Evolutionary conservation across 352 stramenopile species (phyloP), one percentile per base, ranked within the genome.

Genomic region (Phytophthora sp.): DNA sequence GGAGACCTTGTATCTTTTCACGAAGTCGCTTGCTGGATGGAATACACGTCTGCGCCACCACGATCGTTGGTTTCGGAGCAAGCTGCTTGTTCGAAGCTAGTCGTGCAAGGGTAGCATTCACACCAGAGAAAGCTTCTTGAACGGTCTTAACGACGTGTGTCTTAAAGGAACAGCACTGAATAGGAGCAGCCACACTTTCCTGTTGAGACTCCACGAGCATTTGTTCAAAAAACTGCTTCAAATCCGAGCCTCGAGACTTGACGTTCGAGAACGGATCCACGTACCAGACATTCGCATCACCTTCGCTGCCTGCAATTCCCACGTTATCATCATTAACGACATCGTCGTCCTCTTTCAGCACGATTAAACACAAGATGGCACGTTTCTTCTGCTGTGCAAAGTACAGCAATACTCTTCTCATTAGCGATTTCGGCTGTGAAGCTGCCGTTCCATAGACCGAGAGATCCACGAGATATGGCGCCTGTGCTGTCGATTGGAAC

Each of bases 61-160:
- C 80, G 26, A 99, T 89, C 1, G 96, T 92, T 29, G 86, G 79
- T 35, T 79, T 82, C 2, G 82, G 53, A 8, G 65, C 61, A 23
- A 82, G 68, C 12, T 88, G 90, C 56, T 96, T 97, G 53, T 94
- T 90, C 30, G 94, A 95, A 16, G 83, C 65, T 44, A 98, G 79
- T 0, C 74, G 73, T 11, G 86, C 89, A 12, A 99, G 74, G 5
- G 86, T 77, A 12, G 91, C 85, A 73, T 98, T 98, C 3, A 94
- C 90, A 4, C 76, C 82, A 5, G 80, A 73, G 61, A 98, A 96
- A 7, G 92, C 96, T 20, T 88, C 79, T 7, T 82, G 77, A 38
- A 89, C 73, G 12, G 79, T 87, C 63, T 90, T 84, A 4, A 98
- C 88, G 16, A 98, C 80, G n/a, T 79, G 74, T 0, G 80, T 75